Base-by-base conservation (phyloP, 192 early-diverging fungal genomes). In the Coemansia javaensis region DNA sequence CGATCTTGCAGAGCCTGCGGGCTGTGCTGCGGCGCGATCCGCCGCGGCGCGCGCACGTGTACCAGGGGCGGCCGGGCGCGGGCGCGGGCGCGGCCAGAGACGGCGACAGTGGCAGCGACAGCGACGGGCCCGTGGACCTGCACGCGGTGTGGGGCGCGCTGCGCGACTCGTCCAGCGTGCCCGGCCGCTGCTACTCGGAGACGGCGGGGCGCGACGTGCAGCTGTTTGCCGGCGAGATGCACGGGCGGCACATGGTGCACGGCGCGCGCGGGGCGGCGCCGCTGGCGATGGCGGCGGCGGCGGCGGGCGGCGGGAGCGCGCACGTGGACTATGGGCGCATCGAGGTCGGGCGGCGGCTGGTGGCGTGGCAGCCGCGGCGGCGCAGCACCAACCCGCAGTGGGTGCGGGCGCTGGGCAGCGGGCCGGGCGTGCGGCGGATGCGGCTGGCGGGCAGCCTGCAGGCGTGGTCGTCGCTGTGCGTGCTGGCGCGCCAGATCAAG, bases 371-470 rank as follows among this genome's bases (percentile, higher is more conserved):
- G 50, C 44, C 60, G 37, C 44, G 40, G 37, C 40, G 27, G 18
- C 61, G 67, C 24, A 56, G 56, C 42, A 64, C 60, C 16, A 71
- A 64, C 35, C 61, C 67, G 11, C 45, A 40, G 38, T 71, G 67
- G 67, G 25, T 59, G 4, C 13, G 32, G 17, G 59, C 50, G 2
- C 49, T 69, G 34, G 28, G 22, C 16, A 7, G 23, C 16, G 60
- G 51, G 2, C 43, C 37, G 0, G 62, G 62, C 32, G 35, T 59
- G 14, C 53, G 48, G 12, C 53, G 57, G 3, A 48, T 72, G 48
- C 18, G 13, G 7, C 50, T 72, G 24, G 21, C 49, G 0, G 68
- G 68, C 32, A 53, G 52, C 9, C 35, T 72, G 50, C 62, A 64
- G 48, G 37, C 52, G 17, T 72, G 68, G 68, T 57, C 68, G 17